Percentiles rank a stretch among this genome's conserved stretches.
Conservation (phyloP, 2,329 filamentous ascomycete genomes). For the Penicillium corylophilum region DNA sequence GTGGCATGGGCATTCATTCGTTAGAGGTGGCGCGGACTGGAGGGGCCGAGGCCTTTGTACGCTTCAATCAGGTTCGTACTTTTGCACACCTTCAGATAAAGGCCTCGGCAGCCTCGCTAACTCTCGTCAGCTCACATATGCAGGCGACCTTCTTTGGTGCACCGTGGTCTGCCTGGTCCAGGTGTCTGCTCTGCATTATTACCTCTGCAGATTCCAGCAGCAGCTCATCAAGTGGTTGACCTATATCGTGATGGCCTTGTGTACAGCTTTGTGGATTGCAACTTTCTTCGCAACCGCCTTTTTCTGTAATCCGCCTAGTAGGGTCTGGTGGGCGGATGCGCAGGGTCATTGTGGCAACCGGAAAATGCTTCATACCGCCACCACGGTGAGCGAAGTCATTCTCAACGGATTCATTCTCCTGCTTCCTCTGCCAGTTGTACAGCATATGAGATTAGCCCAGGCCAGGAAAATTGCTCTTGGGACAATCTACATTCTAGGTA, state of each 20-base stretch:
- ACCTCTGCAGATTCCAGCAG: constrained; percentile 13
- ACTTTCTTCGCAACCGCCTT: constrained; percentile 19
- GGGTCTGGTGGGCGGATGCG: constrained; percentile 10
- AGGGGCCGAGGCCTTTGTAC: constrained; percentile 6
- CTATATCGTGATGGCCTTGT: constrained; percentile 11
- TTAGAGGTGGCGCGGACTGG: constrained; percentile 11
- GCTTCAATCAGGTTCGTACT: constrained; percentile 16
- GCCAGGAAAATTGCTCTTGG: constrained; percentile 6
- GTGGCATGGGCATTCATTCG: constrained; percentile 20
- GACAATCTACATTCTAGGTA: constrained; percentile 10
- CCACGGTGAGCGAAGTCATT: constrained; percentile 9
- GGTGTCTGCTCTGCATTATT: constrained; percentile 18
- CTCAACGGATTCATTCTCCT: constrained; percentile 15
- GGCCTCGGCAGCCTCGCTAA: neutral
- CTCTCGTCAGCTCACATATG: constrained; percentile 14
- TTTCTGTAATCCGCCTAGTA: constrained; percentile 15
- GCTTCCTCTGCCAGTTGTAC: constrained; percentile 7
- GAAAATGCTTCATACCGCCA: constrained; percentile 12
- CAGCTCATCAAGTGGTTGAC: constrained; percentile 6
- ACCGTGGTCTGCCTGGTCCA: constrained; percentile 13
- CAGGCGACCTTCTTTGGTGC: constrained; percentile 20
- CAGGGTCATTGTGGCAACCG: constrained; percentile 14
- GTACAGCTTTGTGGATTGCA: constrained; percentile 13
- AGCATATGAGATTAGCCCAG: constrained; percentile 4
- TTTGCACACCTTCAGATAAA: neutral